Conservation (phyloP, 768 basidiomycete genomes). For the Amanita subjunquillea region DNA sequence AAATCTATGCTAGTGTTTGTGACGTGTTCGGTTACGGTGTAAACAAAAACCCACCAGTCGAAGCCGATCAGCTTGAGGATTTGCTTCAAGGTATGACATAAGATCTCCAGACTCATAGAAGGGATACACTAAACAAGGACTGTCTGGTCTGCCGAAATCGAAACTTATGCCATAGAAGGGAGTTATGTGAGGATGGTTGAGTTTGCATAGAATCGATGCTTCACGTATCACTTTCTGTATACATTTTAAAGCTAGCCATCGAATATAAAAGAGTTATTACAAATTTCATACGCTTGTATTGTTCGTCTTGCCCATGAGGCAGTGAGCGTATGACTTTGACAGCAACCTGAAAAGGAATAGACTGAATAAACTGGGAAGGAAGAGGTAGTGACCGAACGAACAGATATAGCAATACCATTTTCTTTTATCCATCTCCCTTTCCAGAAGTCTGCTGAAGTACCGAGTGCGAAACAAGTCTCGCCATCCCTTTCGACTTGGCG, state of each 20-base stretch:
- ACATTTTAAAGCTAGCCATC: not conserved
- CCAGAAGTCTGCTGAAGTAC: conserved; percentile 10
- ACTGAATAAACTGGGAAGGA: not conserved
- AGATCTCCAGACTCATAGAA: conserved; percentile 11
- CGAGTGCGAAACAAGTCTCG: conserved; percentile 9
- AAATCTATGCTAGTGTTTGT: conserved; percentile 2
- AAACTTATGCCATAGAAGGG: conserved; percentile 12
- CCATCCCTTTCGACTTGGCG: conserved; percentile 1
- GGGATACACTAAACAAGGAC: conserved; percentile 10
- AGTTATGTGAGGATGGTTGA: conserved; percentile 9
- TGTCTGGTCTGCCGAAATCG: conserved; percentile 6
- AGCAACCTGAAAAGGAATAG: not conserved
- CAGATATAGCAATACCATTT: not conserved
- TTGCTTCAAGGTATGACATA: conserved; percentile 4
- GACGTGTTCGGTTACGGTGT: not conserved
- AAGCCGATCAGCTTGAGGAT: conserved; percentile 6
- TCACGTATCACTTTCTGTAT: conserved; percentile 9
- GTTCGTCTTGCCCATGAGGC: not conserved
- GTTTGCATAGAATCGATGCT: conserved; percentile 6
- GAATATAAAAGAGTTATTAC: not conserved
- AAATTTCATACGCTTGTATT: not conserved
- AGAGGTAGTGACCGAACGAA: not conserved
- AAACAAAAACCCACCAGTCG: conserved; percentile 1
- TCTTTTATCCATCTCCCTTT: conserved; percentile 6
- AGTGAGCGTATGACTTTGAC: conserved; percentile 4